These are phyloP conservation scores for Prunus armeniaca DNA, from an alignment of 306 rosid species.

Conservation along the genomic window DNA sequence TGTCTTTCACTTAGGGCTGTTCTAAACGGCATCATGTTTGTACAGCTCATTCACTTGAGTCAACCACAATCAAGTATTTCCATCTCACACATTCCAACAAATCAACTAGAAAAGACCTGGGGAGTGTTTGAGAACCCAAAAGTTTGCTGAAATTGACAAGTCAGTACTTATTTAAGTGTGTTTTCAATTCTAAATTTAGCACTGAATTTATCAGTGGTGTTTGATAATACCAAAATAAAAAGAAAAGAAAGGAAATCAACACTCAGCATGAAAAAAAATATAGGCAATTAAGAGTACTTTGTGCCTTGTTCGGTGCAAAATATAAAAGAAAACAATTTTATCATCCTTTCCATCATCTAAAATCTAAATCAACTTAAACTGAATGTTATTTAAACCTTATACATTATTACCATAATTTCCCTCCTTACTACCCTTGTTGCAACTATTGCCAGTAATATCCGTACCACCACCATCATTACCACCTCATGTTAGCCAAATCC, in stretches of 20 bases:
- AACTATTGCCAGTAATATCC: not conserved
- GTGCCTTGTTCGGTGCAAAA: not conserved
- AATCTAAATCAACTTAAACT: not conserved
- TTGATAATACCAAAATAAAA: not conserved
- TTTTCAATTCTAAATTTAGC: not conserved
- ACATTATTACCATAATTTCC: not conserved
- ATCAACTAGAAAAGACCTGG: not conserved
- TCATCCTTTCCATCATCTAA: slow-evolving; percentile 2
- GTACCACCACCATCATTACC: not conserved
- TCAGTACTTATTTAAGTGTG: not conserved
- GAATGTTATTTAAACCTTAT: not conserved
- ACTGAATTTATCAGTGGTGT: not conserved
- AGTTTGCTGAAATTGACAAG: too few relatives aligned
- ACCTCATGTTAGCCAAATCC: not conserved
- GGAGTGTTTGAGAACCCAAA: not conserved
- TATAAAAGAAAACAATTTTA: not conserved
- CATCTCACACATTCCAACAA: not conserved
- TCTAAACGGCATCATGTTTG: not conserved
- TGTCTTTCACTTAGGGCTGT: not conserved
- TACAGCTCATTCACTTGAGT: not conserved
- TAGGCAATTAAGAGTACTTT: not conserved
- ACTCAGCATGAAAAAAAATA: not conserved
- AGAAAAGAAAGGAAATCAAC: not conserved
- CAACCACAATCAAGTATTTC: not conserved
- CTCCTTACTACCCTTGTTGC: not conserved